A percentile compares a stretch with the other conserved stretches of the same genome.
Conservation (phyloP, 2,329 filamentous ascomycete species). For the Orbilia quercus region DNA sequence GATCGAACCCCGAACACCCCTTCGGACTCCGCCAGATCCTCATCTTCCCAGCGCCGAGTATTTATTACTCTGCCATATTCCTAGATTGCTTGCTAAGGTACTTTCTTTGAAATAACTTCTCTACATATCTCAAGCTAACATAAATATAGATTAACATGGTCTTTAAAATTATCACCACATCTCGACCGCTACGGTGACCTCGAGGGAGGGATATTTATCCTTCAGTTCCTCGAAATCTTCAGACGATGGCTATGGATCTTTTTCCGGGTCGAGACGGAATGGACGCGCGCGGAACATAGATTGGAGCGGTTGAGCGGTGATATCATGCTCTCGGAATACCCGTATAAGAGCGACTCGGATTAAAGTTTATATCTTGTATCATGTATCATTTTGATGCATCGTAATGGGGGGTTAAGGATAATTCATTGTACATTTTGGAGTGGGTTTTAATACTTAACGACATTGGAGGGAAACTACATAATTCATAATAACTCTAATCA, state of each 20-base stretch:
- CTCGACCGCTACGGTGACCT: constrained; percentile 86
- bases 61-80: constrained; percentile 85
- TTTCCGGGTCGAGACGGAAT: constrained; percentile 93
- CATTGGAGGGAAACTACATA: background rate
- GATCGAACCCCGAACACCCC: constrained; percentile 71
- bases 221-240: constrained; percentile 87
- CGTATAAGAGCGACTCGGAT: constrained; percentile 72
- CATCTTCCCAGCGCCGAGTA: constrained; percentile 75
- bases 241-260: constrained; percentile 97
- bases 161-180: constrained; percentile 83
- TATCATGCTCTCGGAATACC: constrained; percentile 78
- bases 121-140: constrained; percentile 81
- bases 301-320: constrained; percentile 71
- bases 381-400: background rate
- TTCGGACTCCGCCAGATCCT: constrained; percentile 81
- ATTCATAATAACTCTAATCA: background rate
- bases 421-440: background rate
- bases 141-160: constrained; percentile 76
- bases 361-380: no score
- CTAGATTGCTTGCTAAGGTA: constrained; percentile 83
- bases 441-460: no score
- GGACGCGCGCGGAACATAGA: constrained; percentile 74
- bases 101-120: constrained; percentile 77
- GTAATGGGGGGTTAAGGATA: no score
- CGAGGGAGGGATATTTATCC: constrained; percentile 86